phyloP scores from a whole-genome alignment of 495 filamentous ascomycete species.

The Cladorrhinum samala region DNA sequence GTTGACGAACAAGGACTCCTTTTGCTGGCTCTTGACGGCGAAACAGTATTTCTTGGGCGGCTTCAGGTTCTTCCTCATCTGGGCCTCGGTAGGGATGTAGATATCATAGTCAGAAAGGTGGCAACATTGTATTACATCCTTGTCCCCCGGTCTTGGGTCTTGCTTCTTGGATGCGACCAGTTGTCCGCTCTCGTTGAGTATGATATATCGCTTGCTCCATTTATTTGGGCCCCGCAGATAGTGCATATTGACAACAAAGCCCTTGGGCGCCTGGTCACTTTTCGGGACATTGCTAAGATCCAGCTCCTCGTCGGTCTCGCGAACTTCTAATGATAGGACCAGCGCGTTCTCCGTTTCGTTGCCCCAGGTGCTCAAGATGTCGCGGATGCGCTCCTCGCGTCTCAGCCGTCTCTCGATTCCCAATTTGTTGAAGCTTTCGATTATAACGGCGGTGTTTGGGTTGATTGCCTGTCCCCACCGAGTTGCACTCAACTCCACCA shows the following conservation, averaged over 20 bases:
- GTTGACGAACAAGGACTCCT: conserved; percentile 73
- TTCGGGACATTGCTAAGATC: conserved; percentile 47
- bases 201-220: conserved; percentile 85
- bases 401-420: conserved; percentile 83
- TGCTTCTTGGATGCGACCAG: conserved; percentile 66
- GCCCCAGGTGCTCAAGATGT: conserved; percentile 91
- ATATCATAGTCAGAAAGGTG: conserved; percentile 93
- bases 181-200: conserved; percentile 67
- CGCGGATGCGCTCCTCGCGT: conserved; percentile 78
- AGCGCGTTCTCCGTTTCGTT: conserved; percentile 66
- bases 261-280: conserved; percentile 48
- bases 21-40: conserved; percentile 91
- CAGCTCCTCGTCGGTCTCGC: conserved; percentile 34
- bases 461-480: conserved; percentile 53
- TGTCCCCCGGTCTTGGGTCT: conserved; percentile 44
- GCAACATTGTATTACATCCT: conserved; percentile 65
- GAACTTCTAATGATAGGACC: conserved; percentile 41
- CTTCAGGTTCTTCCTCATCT: conserved; percentile 56
- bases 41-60: conserved; percentile 77
- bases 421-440: conserved; percentile 67
- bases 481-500: conserved; percentile 48
- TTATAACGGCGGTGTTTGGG: conserved; percentile 54
- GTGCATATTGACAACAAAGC: conserved; percentile 63
- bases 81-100: conserved; percentile 63
- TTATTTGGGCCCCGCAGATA: conserved; percentile 72